Evolutionary conservation across 257 asterid species (phyloP).

Genomic region (Solanum raphanifolium): DNA sequence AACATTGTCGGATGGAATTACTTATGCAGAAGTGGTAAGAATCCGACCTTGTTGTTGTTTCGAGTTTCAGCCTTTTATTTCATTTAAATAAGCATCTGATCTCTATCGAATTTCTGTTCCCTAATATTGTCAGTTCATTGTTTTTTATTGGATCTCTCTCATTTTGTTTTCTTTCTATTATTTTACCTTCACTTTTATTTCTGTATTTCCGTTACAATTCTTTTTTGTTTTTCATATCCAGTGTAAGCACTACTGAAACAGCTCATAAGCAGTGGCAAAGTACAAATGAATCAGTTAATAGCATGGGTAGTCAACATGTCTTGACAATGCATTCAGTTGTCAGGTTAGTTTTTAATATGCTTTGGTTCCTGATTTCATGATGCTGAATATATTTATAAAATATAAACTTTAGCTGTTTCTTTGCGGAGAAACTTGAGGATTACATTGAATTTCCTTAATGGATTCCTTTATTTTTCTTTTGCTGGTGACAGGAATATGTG

Average conservation of each 20-base stretch:
- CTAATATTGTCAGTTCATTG: background rate
- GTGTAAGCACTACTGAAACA: slow-evolving; percentile 47
- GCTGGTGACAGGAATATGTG: slow-evolving; percentile 37
- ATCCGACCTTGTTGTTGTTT: background rate
- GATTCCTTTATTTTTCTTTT: background rate
- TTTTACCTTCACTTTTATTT: background rate
- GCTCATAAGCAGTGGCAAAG: slow-evolving; percentile 39
- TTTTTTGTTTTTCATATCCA: slow-evolving; percentile 7
- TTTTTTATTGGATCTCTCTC: background rate
- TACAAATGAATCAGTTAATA: slow-evolving; percentile 36
- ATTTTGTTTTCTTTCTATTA: background rate
- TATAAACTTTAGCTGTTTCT: background rate
- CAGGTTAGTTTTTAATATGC: slow-evolving; percentile 30
- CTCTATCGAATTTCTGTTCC: background rate
- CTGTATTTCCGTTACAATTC: background rate
- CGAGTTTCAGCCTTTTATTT: background rate
- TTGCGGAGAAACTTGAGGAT: background rate
- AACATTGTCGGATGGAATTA: slow-evolving; percentile 77
- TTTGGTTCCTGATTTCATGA: background rate
- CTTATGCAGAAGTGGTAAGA: slow-evolving; percentile 58
- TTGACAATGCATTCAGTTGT: slow-evolving; percentile 35
- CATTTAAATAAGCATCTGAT: background rate
- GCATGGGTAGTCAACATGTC: slow-evolving; percentile 48
- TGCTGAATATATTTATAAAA: background rate
- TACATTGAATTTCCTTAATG: background rate